Conservation (phyloP, 257 asterid genomes). For the Solanum phureja region DNA sequence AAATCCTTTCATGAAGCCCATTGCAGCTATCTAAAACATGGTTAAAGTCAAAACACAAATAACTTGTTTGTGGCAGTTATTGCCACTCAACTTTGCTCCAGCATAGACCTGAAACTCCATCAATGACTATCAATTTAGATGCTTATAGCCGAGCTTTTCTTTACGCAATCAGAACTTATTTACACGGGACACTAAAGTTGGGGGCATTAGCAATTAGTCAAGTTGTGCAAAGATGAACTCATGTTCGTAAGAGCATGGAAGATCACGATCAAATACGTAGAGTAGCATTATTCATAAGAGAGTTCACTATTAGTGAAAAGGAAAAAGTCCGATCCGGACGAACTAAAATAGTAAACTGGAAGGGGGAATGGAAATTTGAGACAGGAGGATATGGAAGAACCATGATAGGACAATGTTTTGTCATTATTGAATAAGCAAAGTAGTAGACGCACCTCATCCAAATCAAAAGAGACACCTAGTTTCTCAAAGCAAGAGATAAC, state of each 20-base stretch:
- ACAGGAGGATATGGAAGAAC: background rate
- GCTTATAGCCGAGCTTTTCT: background rate
- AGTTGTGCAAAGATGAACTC: background rate
- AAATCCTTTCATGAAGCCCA: background rate
- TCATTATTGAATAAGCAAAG: background rate
- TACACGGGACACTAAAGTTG: background rate
- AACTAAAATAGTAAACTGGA: background rate
- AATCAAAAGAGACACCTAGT: slow-evolving; percentile 68
- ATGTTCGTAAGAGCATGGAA: background rate
- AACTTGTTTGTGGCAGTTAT: background rate
- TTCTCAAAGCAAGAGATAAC: slow-evolving; percentile 90
- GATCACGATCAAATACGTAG: background rate
- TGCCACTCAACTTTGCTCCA: background rate
- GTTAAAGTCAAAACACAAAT: background rate
- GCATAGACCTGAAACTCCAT: background rate
- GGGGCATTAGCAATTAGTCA: background rate
- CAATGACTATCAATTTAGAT: background rate
- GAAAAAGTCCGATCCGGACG: background rate
- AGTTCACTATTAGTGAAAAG: background rate
- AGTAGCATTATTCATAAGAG: background rate
- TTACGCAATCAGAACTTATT: background rate
- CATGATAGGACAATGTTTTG: background rate
- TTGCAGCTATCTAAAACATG: background rate
- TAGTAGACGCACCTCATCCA: slow-evolving; percentile 40
- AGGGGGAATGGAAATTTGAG: background rate